These are phyloP conservation scores for Colletotrichum sp. DNA, from an alignment of 2,329 filamentous ascomycete genomes.

Conservation along the genomic window DNA sequence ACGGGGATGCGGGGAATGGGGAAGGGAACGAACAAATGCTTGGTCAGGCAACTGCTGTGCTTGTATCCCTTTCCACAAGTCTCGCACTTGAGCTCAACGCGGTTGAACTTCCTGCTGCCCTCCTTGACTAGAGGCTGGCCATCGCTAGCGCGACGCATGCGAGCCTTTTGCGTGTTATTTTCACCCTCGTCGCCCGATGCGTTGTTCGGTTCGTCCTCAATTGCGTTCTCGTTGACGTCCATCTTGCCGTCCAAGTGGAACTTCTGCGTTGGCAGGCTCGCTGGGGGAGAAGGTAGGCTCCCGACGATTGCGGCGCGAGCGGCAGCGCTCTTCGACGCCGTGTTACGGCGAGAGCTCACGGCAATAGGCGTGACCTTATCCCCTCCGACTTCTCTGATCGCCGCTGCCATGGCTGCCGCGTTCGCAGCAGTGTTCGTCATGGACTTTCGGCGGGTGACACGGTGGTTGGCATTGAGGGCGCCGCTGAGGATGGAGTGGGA, in stretches of 20 bases:
- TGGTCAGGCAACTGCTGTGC: slow-evolving; percentile 99
- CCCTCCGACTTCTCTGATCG: slow-evolving; percentile 69
- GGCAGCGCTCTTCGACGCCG: slow-evolving; percentile 69
- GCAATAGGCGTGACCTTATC: slow-evolving; percentile 62
- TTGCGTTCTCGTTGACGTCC: slow-evolving; percentile 62
- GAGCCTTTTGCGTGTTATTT: slow-evolving; percentile 50
- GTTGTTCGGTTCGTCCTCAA: slow-evolving; percentile 71
- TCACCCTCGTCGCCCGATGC: slow-evolving; percentile 61
- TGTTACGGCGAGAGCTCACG: slow-evolving; percentile 66
- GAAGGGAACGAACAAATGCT: slow-evolving; percentile 96
- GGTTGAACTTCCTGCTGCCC: slow-evolving; percentile 81
- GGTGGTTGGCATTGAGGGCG: slow-evolving; percentile 80
- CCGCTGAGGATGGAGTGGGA: slow-evolving; percentile 82
- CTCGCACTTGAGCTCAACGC: slow-evolving; percentile 90
- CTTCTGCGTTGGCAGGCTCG: slow-evolving; percentile 68
- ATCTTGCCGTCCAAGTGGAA: slow-evolving; percentile 57
- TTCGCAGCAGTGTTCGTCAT: slow-evolving; percentile 79
- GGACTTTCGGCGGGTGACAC: slow-evolving; percentile 92
- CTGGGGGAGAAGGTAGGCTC: slow-evolving; percentile 68
- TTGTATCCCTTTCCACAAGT: slow-evolving; percentile 99
- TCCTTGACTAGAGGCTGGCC: slow-evolving; percentile 83
- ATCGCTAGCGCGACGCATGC: slow-evolving; percentile 76
- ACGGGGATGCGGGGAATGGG: slow-evolving; percentile 48
- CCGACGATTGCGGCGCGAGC: slow-evolving; percentile 57
- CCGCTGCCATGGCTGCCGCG: slow-evolving; percentile 77